phyloP scores from a whole-genome alignment of 148 eudicot genomes.

The Agrostemma githago region DNA sequence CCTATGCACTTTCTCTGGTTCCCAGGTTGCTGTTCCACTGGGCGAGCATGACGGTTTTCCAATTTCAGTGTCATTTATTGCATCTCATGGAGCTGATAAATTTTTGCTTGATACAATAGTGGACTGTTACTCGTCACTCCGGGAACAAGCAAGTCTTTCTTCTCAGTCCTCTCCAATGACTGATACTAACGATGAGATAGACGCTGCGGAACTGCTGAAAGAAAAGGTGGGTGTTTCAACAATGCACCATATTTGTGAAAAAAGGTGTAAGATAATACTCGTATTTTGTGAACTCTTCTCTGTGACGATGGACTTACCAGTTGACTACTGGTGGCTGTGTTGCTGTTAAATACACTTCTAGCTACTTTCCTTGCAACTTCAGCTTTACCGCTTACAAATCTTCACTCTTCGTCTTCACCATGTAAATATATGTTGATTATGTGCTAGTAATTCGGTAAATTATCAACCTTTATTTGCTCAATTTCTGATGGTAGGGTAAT shows the following conservation, averaged over 20 bases:
- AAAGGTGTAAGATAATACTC: background rate
- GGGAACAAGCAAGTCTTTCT: conserved; percentile 47
- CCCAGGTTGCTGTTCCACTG: conserved; percentile 65
- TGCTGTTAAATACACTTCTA: background rate
- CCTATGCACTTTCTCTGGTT: conserved; percentile 13
- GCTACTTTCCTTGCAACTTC: background rate
- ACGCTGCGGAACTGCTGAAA: conserved; percentile 75
- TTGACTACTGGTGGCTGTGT: conserved; percentile 4
- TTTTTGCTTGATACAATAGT: conserved; percentile 81
- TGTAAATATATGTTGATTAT: background rate
- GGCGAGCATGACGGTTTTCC: conserved; percentile 63
- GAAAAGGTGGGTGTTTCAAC: conserved; percentile 52
- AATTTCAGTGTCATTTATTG: conserved; percentile 63
- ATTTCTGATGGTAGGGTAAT: conserved; percentile 54
- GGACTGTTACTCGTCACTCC: conserved; percentile 67
- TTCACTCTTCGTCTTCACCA: background rate
- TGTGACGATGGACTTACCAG: background rate
- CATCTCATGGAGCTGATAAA: conserved; percentile 76
- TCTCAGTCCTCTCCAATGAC: conserved; percentile 39
- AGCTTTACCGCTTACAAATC: background rate
- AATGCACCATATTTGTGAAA: background rate
- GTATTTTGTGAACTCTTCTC: background rate
- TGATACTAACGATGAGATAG: conserved; percentile 55
- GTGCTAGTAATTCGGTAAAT: background rate
- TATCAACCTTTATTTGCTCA: background rate